Percentiles rank a stretch among this genome's conserved stretches.
Conservation (phyloP, 306 rosid species). For the Trifolium repens region DNA sequence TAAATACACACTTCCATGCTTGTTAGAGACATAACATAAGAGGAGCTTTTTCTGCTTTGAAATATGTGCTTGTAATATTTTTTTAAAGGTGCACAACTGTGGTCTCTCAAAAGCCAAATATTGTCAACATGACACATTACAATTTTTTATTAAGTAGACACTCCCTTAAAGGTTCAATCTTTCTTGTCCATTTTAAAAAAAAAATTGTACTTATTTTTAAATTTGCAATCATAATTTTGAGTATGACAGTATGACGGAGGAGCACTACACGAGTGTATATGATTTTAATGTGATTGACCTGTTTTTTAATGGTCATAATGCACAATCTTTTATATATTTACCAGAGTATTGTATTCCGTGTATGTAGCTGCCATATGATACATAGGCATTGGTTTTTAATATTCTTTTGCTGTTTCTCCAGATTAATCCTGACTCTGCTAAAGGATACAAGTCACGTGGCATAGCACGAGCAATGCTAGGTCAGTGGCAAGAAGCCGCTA, state of each 20-base stretch:
- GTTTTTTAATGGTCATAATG: neutral
- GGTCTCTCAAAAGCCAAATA: conserved; percentile 14
- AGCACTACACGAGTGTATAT: neutral
- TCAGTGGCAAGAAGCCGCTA: conserved; percentile 87
- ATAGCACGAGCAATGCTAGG: conserved; percentile 83
- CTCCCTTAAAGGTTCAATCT: neutral
- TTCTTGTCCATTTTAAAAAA: too few species aligned
- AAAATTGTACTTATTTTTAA: neutral
- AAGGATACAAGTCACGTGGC: conserved; percentile 92
- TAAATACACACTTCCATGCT: neutral
- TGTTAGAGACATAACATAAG: neutral
- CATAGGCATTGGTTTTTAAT: conserved; percentile 12
- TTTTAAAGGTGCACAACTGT: neutral
- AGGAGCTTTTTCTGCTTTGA: neutral
- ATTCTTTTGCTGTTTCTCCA: conserved; percentile 36
- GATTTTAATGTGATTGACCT: conserved; percentile 4
- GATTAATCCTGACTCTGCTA: conserved; percentile 96
- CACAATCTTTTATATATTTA: conserved; percentile 9
- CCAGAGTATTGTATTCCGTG: neutral
- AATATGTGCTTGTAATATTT: conserved; percentile 2
- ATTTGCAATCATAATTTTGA: neutral
- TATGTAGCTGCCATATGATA: neutral
- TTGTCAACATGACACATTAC: neutral
- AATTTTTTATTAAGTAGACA: neutral
- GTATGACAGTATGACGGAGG: neutral